phyloP scores from a whole-genome alignment of 2,329 filamentous ascomycete genomes.

The Alternaria sp. region DNA sequence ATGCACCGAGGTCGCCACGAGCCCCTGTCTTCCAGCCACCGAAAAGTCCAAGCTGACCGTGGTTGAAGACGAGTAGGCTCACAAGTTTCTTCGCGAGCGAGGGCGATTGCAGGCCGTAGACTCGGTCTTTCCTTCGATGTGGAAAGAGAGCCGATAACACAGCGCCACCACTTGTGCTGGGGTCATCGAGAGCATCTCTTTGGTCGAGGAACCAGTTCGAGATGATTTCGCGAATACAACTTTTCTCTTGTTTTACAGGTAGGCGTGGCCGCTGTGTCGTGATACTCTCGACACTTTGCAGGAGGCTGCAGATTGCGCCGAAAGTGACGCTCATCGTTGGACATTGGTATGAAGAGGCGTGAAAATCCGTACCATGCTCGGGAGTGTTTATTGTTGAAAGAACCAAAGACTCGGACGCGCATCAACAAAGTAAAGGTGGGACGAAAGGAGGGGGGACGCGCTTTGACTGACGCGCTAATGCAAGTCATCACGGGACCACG shows the following conservation, averaged over 20 bases:
- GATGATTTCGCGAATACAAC: constrained; percentile 54
- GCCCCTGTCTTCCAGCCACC: constrained; percentile 67
- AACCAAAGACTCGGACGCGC: neutral
- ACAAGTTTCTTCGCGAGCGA: constrained; percentile 73
- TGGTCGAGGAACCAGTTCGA: constrained; percentile 74
- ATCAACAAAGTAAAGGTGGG: neutral
- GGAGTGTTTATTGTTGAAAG: neutral
- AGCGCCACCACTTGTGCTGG: constrained; percentile 66
- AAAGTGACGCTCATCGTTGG: constrained; percentile 71
- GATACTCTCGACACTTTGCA: constrained; percentile 70
- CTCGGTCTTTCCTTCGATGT: constrained; percentile 76
- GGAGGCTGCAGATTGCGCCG: constrained; percentile 74
- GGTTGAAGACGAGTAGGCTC: constrained; percentile 70
- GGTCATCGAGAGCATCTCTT: constrained; percentile 64
- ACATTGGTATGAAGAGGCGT: neutral
- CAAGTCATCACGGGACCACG: constrained; percentile 37
- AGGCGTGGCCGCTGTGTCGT: constrained; percentile 53
- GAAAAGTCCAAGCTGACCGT: constrained; percentile 68
- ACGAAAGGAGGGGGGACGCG: constrained; percentile 18
- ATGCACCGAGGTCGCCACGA: constrained; percentile 73
- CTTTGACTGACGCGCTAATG: constrained; percentile 36
- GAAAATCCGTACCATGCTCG: neutral
- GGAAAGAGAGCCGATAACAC: constrained; percentile 80
- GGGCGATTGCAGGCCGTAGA: constrained; percentile 73
- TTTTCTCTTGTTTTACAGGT: constrained; percentile 43